These are phyloP conservation scores for Candolleomyces aberdarensis DNA, from an alignment of 768 basidiomycete species.

Conservation along the genomic window DNA sequence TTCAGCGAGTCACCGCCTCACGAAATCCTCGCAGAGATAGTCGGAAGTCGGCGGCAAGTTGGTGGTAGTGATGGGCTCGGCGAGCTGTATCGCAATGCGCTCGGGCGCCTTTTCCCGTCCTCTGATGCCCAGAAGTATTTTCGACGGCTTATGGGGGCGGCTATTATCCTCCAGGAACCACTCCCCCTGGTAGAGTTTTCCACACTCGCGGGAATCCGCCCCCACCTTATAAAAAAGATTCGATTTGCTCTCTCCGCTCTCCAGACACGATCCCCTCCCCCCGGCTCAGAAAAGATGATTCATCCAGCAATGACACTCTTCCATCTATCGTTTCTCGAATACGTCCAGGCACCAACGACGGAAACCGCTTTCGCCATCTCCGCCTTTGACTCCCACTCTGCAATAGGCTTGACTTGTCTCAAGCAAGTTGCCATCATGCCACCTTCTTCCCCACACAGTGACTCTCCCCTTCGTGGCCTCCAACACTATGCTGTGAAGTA, in stretches of 20 bases:
- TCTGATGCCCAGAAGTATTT: background rate
- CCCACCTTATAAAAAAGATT: background rate
- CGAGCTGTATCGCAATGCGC: background rate
- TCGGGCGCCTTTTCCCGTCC: background rate
- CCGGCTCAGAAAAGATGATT: background rate
- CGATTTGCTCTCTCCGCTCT: background rate
- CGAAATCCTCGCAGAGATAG: background rate
- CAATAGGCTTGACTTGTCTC: too few relatives aligned
- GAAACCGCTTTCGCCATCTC: background rate
- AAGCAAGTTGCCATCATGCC: too few relatives aligned
- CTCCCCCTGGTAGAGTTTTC: background rate
- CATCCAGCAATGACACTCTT: background rate
- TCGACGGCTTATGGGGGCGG: too few relatives aligned
- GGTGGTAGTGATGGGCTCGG: background rate
- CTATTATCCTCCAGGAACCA: too few relatives aligned
- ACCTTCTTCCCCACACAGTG: too few relatives aligned
- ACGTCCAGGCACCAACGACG: background rate
- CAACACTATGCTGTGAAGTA: too few relatives aligned
- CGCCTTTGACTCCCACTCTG: too few relatives aligned
- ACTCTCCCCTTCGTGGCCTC: too few relatives aligned
- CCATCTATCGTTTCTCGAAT: slow-evolving; percentile 1
- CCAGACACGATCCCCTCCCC: background rate
- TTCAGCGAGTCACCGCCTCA: background rate
- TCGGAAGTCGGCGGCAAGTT: background rate
- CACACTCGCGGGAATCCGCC: background rate